These are phyloP conservation scores for Globisporangium polare DNA, from an alignment of 352 stramenopile genomes.

Conservation along the genomic window DNA sequence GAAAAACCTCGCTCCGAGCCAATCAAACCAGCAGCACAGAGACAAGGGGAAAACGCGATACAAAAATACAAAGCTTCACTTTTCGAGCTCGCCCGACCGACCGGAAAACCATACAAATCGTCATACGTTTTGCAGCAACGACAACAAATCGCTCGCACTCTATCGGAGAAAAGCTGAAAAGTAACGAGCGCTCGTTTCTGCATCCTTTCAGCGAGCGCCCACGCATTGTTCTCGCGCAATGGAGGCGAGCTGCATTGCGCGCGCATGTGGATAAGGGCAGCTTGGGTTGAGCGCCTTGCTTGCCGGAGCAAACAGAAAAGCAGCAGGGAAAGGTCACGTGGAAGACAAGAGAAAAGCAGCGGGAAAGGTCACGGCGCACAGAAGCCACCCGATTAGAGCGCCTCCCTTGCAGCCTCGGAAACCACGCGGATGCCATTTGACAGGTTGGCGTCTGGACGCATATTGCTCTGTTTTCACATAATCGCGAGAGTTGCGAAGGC, in stretches of 20 bases:
- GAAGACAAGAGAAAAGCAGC: conserved; percentile 6
- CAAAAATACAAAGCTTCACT: too few relatives aligned
- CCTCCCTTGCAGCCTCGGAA: background rate
- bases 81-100: too few relatives aligned
- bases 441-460: background rate
- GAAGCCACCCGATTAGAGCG: background rate
- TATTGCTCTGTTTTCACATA: too few relatives aligned
- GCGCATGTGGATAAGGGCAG: background rate
- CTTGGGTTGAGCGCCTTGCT: background rate
- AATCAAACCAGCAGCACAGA: background rate
- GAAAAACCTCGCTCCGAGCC: background rate
- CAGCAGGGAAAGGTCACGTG: background rate
- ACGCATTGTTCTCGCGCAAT: too few relatives aligned
- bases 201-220: too few relatives aligned
- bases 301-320: background rate
- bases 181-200: background rate
- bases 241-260: too few relatives aligned
- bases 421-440: background rate
- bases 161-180: background rate
- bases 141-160: too few relatives aligned
- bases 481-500: too few relatives aligned
- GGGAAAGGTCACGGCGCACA: conserved; percentile 12
- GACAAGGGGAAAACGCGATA: too few relatives aligned
- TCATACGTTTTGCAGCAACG: too few relatives aligned
- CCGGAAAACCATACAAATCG: background rate